Conservation (phyloP, 2,329 filamentous ascomycete species). For the Claviceps paspali region DNA sequence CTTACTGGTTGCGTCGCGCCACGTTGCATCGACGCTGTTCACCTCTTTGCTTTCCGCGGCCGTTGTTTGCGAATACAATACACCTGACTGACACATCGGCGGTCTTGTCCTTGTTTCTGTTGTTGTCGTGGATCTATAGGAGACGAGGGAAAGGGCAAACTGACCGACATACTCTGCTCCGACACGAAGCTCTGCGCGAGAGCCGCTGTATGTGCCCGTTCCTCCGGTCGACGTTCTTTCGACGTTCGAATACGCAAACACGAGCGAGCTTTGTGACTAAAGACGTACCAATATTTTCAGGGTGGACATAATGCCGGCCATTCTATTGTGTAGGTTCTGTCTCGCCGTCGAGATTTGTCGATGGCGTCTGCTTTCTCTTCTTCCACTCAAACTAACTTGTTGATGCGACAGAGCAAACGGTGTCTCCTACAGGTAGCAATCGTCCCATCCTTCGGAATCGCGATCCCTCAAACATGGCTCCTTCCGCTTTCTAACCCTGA, state of each 20-base stretch:
- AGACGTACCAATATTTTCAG: constrained; percentile 8
- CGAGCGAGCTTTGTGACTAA: constrained; percentile 3
- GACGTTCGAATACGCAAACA: no score
- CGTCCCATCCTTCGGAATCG: constrained; percentile 2
- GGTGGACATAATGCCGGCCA: constrained; percentile 17
- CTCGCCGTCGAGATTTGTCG: no score
- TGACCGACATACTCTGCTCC: constrained; percentile 19
- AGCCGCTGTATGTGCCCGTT: constrained; percentile 11
- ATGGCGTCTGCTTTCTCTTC: no score
- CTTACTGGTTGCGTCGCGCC: not conserved
- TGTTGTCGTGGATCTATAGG: no score
- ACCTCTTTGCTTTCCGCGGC: constrained; percentile 6
- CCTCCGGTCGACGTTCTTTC: constrained; percentile 5
- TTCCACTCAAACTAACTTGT: not conserved
- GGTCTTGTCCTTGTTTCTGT: no score
- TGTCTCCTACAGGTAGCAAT: constrained; percentile 20
- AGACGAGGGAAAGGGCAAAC: constrained; percentile 24
- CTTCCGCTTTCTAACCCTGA: constrained; percentile 5
- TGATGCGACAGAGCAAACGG: constrained; percentile 11
- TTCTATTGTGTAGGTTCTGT: constrained; percentile 9
- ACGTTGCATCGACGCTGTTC: not conserved
- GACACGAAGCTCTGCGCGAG: constrained; percentile 18
- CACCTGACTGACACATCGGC: not conserved
- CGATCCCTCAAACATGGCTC: not conserved
- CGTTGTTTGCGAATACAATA: not conserved